Evolutionary conservation across 2,329 filamentous ascomycete genomes (phyloP).

Genomic region (Ustulina deusta): DNA sequence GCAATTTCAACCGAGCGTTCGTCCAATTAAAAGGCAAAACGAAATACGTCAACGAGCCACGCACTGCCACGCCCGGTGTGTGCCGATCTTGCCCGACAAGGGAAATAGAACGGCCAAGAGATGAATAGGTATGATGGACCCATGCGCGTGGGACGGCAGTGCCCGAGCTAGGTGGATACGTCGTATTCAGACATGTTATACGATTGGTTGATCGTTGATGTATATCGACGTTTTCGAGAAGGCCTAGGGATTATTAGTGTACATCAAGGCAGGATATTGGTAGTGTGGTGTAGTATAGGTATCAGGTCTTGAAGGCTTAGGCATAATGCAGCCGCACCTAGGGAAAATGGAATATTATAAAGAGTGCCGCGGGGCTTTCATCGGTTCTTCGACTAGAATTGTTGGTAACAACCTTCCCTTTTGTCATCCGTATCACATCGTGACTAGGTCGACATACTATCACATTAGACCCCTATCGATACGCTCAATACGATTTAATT

Average conservation of each 20-base stretch:
- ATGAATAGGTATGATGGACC: neutral
- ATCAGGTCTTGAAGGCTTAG: neutral
- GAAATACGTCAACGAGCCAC: slow-evolving; percentile 16
- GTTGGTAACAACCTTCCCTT: neutral
- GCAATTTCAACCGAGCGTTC: neutral
- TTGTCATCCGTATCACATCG: neutral
- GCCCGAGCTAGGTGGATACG: neutral
- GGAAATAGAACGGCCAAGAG: slow-evolving; percentile 33
- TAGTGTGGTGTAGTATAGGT: neutral
- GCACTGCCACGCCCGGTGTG: slow-evolving; percentile 21
- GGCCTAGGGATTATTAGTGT: slow-evolving; percentile 1
- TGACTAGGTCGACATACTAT: neutral
- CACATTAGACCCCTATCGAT: neutral
- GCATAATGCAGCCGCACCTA: neutral
- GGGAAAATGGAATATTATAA: slow-evolving; percentile 21
- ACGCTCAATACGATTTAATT: neutral
- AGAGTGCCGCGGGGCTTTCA: slow-evolving; percentile 3
- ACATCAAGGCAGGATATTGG: neutral
- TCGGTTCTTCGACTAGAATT: neutral
- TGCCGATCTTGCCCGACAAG: slow-evolving; percentile 19
- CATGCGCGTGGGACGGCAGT: slow-evolving; percentile 3
- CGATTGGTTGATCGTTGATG: slow-evolving; percentile 22
- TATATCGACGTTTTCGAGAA: slow-evolving; percentile 23
- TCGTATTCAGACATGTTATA: slow-evolving; percentile 20
- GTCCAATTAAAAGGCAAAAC: slow-evolving; percentile 20